Evolutionary conservation across 305 asterid genomes (phyloP), one percentile per base, ranked within the genome.

Genomic region (Stenogyne calaminthoides): DNA sequence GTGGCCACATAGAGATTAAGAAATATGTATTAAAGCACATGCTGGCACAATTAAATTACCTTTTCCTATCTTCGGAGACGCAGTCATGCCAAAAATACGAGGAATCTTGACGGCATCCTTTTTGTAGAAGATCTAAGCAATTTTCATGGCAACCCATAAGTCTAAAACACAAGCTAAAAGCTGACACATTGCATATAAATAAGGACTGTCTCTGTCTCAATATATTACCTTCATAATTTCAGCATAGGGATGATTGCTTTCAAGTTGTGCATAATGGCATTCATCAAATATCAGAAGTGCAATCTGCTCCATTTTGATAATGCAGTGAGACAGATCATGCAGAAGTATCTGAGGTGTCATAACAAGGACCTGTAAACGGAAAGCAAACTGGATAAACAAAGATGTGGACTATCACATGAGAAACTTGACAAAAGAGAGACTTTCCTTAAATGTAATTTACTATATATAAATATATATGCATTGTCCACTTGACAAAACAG

Each of bases 31-130:
- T 42, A 60, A 75, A 80, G 46, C 54, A 51, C 77, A 42, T 57
- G 40, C 12, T 10, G 72, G 73, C 76, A 67, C 56, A 59, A 63
- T 67, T 62, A 59, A 58, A 42, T 86, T 88, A 95, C 99, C 98
- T 95, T 91, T 95, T 80, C 99, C 99, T 42, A 88, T 63, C 80
- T 65, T 90, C 62, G 99, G 99, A 70, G 99, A 95, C 62, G 99
- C 99, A 6, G 99, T 95, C 99, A 95, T 90, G 83, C 99, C 99
- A 85, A 95, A 92, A 70, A 95, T 92, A 64, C 97, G 98, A 59
- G 99, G 99, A 77, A 84, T 85, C 80, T 85, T 86, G 16, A 65
- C 72, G 3, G 25, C 76, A 76, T 87, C 90, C 76, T 67, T 57
- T 72, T 88, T 87, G 77, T 92, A 92, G 84, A 88, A 91, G 80